Evolutionary conservation across 2,329 filamentous ascomycete genomes (phyloP).

Genomic region (Sphaerostilbella broomeana): DNA sequence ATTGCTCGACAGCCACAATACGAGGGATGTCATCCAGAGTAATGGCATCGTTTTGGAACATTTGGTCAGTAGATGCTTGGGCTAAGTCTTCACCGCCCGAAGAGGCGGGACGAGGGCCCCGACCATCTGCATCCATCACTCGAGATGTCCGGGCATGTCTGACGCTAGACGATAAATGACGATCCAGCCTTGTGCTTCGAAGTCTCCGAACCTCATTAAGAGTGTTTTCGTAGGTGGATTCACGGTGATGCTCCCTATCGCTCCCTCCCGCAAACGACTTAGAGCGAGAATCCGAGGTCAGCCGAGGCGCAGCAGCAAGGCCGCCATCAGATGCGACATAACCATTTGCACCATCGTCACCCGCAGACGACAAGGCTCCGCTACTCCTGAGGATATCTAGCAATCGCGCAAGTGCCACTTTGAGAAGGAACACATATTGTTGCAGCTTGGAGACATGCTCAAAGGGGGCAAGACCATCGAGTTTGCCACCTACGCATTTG

Average conservation of each 20-base stretch:
- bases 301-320: slow-evolving; percentile 37
- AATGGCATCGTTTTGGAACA: slow-evolving; percentile 84
- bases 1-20: slow-evolving; percentile 92
- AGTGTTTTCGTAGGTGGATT: slow-evolving; percentile 87
- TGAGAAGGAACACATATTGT: slow-evolving; percentile 88
- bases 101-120: slow-evolving; percentile 68
- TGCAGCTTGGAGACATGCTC: slow-evolving; percentile 76
- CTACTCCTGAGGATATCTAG: slow-evolving; percentile 79
- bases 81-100: slow-evolving; percentile 52
- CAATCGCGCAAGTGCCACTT: slow-evolving; percentile 83
- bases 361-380: slow-evolving; percentile 71
- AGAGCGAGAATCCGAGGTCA: slow-evolving; percentile 62
- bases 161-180: slow-evolving; percentile 87
- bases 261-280: slow-evolving; percentile 62
- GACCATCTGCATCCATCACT: slow-evolving; percentile 63
- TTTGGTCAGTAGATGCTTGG: slow-evolving; percentile 64
- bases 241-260: slow-evolving; percentile 50
- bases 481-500: slow-evolving; percentile 53
- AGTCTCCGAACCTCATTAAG: slow-evolving; percentile 90
- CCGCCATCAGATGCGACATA: slow-evolving; percentile 56
- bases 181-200: slow-evolving; percentile 88
- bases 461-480: slow-evolving; percentile 51
- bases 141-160: slow-evolving; percentile 84
- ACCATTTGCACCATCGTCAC: slow-evolving; percentile 46
- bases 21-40: slow-evolving; percentile 94